Base-by-base conservation (phyloP, 2,329 filamentous ascomycete genomes). In the Fusarium solani-melongenae region DNA sequence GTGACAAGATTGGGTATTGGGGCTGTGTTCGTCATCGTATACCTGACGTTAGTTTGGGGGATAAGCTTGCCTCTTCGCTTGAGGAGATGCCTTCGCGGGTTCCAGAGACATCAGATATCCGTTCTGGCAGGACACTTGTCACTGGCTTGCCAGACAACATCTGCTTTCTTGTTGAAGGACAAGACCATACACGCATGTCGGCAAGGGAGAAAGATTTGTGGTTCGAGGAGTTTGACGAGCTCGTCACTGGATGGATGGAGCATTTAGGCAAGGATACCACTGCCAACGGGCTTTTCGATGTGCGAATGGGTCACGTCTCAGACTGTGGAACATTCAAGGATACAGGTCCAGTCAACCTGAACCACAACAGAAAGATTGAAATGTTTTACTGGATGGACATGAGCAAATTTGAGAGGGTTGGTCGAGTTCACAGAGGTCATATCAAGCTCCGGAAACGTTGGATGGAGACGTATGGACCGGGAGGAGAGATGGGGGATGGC, bases 171-270 rank as follows among this genome's bases (percentile, higher is more conserved):
- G 53, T 67, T 2, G 60, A 67, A 33, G 65, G 65, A 1, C 65
- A 67, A n/a, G 60, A 64, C 17, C 65, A 64, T 6, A 53, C 65
- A 24, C 41, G 12, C 8, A 67, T 64, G n/a, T 29, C 65, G 1
- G 7, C n/a, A 3, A 31, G n/a, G 0, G 65, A 67, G 36, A 58
- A 64, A 4, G 22, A 20, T 36, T 36, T 58, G 10, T 67, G 65
- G 65, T 67, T 67, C 7, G 53, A 64, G 8, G 57, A 64, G 17
- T 67, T 67, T 55, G 65, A 67, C 2, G 65, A 53, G 2, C 53
- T 67, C 6, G 65, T 64, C 2, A 59, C 65, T 0, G 39, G 38
- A n/a, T 64, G 65, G 65, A 67, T 67, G 53, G 27, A 55, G 5
- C 22, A 67, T 22, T 20, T 67, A 2, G 24, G 11, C 1, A 34